Conservation (phyloP, 1,284 basidiomycete genomes). For the Ceratobasidium sp. region DNA sequence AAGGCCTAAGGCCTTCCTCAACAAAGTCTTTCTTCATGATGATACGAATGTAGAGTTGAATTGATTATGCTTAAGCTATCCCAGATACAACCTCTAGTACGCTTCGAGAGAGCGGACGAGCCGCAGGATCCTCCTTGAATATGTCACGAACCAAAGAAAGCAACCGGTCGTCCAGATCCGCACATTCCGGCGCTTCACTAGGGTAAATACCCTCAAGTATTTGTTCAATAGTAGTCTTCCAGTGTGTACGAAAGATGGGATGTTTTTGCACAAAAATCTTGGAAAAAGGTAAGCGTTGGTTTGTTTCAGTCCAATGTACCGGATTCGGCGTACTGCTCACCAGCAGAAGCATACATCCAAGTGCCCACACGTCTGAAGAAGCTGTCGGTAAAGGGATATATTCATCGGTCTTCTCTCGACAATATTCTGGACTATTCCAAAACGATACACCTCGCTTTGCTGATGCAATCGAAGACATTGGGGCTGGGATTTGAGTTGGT, state of each 20-base stretch:
- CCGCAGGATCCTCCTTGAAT: background rate
- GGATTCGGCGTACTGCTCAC: background rate
- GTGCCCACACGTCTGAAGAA: slow-evolving; percentile 12
- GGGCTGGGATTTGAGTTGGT: background rate
- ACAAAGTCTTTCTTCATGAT: no score
- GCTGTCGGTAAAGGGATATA: background rate
- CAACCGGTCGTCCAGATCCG: background rate
- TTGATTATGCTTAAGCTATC: no score
- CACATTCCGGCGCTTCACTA: background rate
- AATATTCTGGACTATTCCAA: slow-evolving; percentile 2
- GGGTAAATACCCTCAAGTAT: background rate
- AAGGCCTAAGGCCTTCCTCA: no score
- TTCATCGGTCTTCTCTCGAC: background rate
- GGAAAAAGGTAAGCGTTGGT: no score
- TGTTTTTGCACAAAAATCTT: background rate
- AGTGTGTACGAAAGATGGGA: background rate
- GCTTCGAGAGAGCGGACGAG: background rate
- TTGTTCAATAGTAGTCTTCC: background rate
- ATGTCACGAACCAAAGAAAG: background rate
- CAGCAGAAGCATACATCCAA: background rate
- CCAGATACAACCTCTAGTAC: background rate
- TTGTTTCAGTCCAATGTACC: background rate
- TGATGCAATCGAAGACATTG: background rate
- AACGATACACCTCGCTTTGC: background rate
- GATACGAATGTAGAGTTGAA: no score